Evolutionary conservation across 163 green algal genomes (phyloP).

Genomic region (Chlorella variabilis): DNA sequence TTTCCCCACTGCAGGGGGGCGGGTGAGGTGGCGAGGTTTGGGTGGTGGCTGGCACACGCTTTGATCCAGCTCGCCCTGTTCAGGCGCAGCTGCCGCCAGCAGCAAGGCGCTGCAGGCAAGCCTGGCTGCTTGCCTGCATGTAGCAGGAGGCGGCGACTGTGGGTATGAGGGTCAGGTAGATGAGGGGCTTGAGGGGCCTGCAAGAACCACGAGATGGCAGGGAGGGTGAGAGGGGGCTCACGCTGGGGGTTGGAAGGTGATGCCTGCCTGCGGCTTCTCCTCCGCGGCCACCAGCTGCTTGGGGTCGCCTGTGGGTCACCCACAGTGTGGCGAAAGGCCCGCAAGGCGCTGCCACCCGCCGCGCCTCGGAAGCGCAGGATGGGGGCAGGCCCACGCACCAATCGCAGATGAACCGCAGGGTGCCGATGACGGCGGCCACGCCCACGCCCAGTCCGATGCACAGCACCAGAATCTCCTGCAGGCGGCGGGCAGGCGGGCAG

Average conservation of each 20-base stretch:
- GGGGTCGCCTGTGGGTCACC: too few species aligned
- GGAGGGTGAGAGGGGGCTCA: too few species aligned
- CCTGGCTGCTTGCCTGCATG: slow-evolving; percentile 33
- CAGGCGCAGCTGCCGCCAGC: too few species aligned
- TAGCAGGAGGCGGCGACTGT: slow-evolving; percentile 60
- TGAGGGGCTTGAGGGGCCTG: slow-evolving; percentile 54
- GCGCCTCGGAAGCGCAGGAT: too few species aligned
- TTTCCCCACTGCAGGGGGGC: slow-evolving; percentile 55
- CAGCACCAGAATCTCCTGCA: slow-evolving; percentile 49
- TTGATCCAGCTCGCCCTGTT: too few species aligned
- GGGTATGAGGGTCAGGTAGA: slow-evolving; percentile 45
- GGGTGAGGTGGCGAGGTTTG: neutral
- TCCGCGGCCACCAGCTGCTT: neutral
- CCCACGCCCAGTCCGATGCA: slow-evolving; percentile 60
- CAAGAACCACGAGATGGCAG: neutral
- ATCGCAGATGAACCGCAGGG: slow-evolving; percentile 49
- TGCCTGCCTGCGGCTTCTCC: too few species aligned
- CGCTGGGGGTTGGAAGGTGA: too few species aligned
- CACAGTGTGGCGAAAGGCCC: too few species aligned
- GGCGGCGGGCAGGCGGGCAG: too few species aligned
- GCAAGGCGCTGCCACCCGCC: too few species aligned
- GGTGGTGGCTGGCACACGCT: neutral
- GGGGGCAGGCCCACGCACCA: slow-evolving; percentile 13
- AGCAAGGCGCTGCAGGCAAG: too few species aligned
- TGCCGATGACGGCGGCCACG: slow-evolving; percentile 55